Percentiles rank a stretch among this genome's conserved stretches.
These are phyloP conservation scores for Xylariomycetidae sp. DNA, from an alignment of 2,329 filamentous ascomycete species.

Conservation along the genomic window DNA sequence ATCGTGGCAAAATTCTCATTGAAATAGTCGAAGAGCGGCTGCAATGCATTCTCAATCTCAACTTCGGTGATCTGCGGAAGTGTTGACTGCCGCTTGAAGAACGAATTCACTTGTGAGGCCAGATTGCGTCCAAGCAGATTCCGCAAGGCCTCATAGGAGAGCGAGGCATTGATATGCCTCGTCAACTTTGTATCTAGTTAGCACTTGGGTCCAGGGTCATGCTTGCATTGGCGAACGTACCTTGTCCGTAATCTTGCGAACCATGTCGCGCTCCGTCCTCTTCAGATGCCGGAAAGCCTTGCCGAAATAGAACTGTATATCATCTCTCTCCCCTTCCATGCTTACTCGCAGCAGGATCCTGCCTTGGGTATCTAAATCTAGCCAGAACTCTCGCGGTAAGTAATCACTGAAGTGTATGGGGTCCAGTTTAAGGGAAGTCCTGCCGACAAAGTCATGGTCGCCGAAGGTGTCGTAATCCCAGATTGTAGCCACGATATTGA, in stretches of 20 bases:
- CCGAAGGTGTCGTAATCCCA: slow-evolving; percentile 98
- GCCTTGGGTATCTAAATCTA: slow-evolving; percentile 94
- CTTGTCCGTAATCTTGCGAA: slow-evolving; percentile 96
- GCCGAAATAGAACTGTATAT: slow-evolving; percentile 98
- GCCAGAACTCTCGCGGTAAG: slow-evolving; percentile 92
- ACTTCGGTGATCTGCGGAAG: slow-evolving; percentile 58
- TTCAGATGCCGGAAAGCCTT: slow-evolving; percentile 95
- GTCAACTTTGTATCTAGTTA: slow-evolving; percentile 58
- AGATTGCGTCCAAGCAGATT: slow-evolving; percentile 67
- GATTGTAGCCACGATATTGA: slow-evolving; percentile 94
- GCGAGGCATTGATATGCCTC: slow-evolving; percentile 82
- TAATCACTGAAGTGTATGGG: slow-evolving; percentile 97
- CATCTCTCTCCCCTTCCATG: slow-evolving; percentile 97
- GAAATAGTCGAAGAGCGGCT: slow-evolving; percentile 87
- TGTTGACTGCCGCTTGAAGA: slow-evolving; percentile 48
- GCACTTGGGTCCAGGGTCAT: not conserved
- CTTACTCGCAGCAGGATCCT: slow-evolving; percentile 84
- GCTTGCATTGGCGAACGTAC: slow-evolving; percentile 41
- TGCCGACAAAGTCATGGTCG: slow-evolving; percentile 94
- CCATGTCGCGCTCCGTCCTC: slow-evolving; percentile 96
- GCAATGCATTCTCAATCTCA: slow-evolving; percentile 76
- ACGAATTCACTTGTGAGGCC: slow-evolving; percentile 43
- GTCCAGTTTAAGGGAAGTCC: slow-evolving; percentile 96
- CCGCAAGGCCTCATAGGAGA: slow-evolving; percentile 78
- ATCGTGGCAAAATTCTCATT: slow-evolving; percentile 99